Conservation (phyloP, 257 asterid genomes). For the Rehmannia glutinosa region DNA sequence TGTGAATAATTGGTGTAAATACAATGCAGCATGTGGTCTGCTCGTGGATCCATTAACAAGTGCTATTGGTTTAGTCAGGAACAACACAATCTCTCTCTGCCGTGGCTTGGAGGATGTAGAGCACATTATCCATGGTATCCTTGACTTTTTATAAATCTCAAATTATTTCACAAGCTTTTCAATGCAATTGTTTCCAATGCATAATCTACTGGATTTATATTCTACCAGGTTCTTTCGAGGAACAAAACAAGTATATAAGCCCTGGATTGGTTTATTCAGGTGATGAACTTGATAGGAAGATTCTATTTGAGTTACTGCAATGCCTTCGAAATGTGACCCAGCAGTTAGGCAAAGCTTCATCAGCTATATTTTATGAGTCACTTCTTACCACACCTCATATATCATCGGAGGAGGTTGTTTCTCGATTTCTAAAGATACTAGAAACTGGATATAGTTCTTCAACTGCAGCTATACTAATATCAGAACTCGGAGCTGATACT, state of each 20-base stretch:
- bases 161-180: conserved; percentile 20
- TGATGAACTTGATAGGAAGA: conserved; percentile 46
- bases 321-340: conserved; percentile 72
- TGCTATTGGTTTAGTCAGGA: conserved; percentile 77
- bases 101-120: conserved; percentile 85
- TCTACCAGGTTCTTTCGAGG: conserved; percentile 59
- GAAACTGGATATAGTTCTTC: conserved; percentile 73
- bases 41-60: conserved; percentile 72
- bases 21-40: conserved; percentile 73
- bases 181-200: conserved; percentile 17
- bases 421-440: conserved; percentile 62
- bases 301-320: conserved; percentile 61
- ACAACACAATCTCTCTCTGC: conserved; percentile 57
- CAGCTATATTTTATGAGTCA: conserved; percentile 74
- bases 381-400: conserved; percentile 49
- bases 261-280: conserved; percentile 37
- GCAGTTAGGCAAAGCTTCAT: conserved; percentile 84
- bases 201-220: conserved; percentile 15
- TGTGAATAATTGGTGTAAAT: conserved; percentile 66
- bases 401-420: conserved; percentile 76
- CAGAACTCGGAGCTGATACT: conserved; percentile 80
- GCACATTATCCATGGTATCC: conserved; percentile 63
- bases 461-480: conserved; percentile 43
- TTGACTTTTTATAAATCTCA: conserved; percentile 2
- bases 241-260: conserved; percentile 26